These are phyloP conservation scores for Xylariales sp. DNA, from an alignment of 2,329 filamentous ascomycete genomes.

Conservation along the genomic window DNA sequence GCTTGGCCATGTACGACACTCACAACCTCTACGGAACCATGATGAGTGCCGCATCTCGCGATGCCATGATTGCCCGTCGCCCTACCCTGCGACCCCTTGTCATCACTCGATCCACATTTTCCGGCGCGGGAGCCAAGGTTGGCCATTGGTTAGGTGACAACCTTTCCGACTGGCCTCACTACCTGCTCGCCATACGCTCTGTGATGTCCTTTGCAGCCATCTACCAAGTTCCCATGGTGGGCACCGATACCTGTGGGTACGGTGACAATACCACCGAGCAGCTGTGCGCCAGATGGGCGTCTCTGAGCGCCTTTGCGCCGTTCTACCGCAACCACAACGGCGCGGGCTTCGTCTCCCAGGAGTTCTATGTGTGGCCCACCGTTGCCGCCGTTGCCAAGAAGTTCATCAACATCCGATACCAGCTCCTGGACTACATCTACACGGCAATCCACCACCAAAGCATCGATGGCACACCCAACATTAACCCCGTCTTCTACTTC, in stretches of 20 bases:
- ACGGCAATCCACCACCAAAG: constrained; percentile 62
- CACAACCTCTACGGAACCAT: constrained; percentile 75
- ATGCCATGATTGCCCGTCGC: constrained; percentile 62
- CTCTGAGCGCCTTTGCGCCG: constrained; percentile 66
- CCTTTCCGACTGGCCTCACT: constrained; percentile 52
- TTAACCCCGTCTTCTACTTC: constrained; percentile 66
- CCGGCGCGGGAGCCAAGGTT: constrained; percentile 64
- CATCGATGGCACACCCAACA: constrained; percentile 56
- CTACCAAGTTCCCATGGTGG: constrained; percentile 66
- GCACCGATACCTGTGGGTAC: constrained; percentile 76
- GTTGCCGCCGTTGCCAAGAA: constrained; percentile 59
- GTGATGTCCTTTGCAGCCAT: constrained; percentile 59
- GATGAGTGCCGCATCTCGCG: constrained; percentile 64
- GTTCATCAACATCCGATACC: constrained; percentile 65
- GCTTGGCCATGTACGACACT: constrained; percentile 66
- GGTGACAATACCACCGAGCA: constrained; percentile 60
- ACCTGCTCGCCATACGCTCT: constrained; percentile 53
- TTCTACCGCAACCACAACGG: constrained; percentile 75
- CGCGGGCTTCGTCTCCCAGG: constrained; percentile 50
- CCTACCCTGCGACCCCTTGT: constrained; percentile 63
- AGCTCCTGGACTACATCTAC: constrained; percentile 71
- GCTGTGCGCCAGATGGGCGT: constrained; percentile 72
- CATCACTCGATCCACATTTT: constrained; percentile 73
- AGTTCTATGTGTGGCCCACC: constrained; percentile 65
- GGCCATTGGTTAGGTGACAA: constrained; percentile 60